Evolutionary conservation across 441 rosid genomes (phyloP).

Genomic region (Melastoma candidum): DNA sequence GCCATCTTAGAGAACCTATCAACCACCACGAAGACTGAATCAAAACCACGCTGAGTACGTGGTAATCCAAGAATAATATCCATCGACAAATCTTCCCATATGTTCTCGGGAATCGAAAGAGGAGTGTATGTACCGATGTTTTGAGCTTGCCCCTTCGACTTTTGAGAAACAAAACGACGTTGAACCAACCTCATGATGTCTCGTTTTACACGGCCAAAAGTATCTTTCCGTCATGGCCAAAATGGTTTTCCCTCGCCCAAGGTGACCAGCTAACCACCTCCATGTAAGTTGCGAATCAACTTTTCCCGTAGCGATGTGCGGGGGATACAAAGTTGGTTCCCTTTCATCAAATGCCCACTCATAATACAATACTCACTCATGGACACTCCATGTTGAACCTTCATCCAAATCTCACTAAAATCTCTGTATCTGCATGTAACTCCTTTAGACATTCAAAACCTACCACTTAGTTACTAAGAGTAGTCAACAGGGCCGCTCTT

Average conservation of each 20-base stretch:
- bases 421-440: too few species aligned
- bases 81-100: too few species aligned
- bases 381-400: too few species aligned
- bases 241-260: constrained; percentile 6
- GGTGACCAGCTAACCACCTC: constrained; percentile 3
- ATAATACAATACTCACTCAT: too few species aligned
- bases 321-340: too few species aligned
- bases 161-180: background rate
- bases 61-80: background rate
- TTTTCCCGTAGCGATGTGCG: too few species aligned
- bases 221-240: background rate
- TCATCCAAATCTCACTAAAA: too few species aligned
- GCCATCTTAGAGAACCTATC: constrained; percentile 3
- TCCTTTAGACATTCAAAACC: too few species aligned
- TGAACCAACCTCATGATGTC: background rate
- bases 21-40: background rate
- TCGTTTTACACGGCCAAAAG: background rate
- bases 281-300: constrained; percentile 7
- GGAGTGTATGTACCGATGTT: background rate
- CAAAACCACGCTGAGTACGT: background rate
- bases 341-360: too few species aligned
- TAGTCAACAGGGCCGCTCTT: too few species aligned
- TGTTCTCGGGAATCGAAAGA: background rate
- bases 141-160: background rate
- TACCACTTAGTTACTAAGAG: too few species aligned